Base-by-base conservation (phyloP, 257 asterid species). In the Verbascum thapsus region DNA sequence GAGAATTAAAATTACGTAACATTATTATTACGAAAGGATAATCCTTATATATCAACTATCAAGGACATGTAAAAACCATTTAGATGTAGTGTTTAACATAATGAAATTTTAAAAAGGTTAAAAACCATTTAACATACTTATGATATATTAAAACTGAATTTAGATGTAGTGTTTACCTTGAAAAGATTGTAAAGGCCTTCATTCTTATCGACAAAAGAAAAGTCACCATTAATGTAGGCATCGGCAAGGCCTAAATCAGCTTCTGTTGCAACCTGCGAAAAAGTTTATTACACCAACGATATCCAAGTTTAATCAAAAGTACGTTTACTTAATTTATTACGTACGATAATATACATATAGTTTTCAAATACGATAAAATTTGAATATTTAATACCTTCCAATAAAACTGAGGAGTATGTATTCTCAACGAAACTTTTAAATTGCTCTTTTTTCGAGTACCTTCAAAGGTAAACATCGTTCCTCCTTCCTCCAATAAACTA, bases 231-330 rank as follows among this genome's bases (percentile, higher is more conserved):
- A 48, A 90, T 83, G 61, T 85, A 90, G 7, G 97, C 88, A 78
- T 87, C 95, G 0, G 97, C 95, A 64, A 90, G 82, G 67, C 97
- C 97, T 68, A 87, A 69, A 61, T 90, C 95, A 6, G 72, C 83
- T 76, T 83, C 84, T 56, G 78, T 81, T 38, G 91, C 90, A 30
- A 85, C 82, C 96, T 88, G 77, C 18, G 10, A 67, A 2, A 26
- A 26, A 5, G 32, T 26, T 26, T 5, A 26, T 26, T 26, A 1
- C 2, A 26, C 2, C 37, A 22, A n/a, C 5, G 32, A 26, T 26
- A 53, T 6, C 26, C 34, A 30, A 17, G 10, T 8, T 32, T 10
- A 45, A 42, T 13, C 8, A 26, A 1, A 2, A 26, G 32, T 26
- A 26, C 32, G 5, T 26, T 26, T 26, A 26, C 32, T 26, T n/a